Evolutionary conservation across 768 basidiomycete genomes (phyloP), one percentile per base, ranked within the genome.

Genomic region (Agaricus sinodeliciosus): DNA sequence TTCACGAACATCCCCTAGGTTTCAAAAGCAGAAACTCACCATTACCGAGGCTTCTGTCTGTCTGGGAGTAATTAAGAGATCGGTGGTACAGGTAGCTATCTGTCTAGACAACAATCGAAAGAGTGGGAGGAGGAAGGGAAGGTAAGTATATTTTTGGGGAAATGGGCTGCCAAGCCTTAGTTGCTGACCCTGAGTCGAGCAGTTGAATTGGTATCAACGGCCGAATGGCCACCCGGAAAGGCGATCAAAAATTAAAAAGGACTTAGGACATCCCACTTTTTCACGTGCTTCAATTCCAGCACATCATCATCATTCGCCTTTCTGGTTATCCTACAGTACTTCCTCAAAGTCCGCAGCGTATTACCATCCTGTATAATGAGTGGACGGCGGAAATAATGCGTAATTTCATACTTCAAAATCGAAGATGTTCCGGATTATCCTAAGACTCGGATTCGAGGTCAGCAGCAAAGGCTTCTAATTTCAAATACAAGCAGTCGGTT

Each of bases 11-110:
- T 5, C 8, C 1, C 22, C 31, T 18, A 48, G 44, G 18, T 46
- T 47, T 28, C 26, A 54, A 13, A 27, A 36, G 39, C 18, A 13
- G n/a, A 22, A 4, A 51, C 56, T 37, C 15, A 61, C 64, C 65
- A 64, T 66, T 19, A 43, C 42, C 3, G 25, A 31, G 7, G 31
- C 31, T 31, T 7, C n/a, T n/a, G n/a, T 31, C 8, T 31, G 7
- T 31, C 2, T 1, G 11, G 11, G 11, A 2, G 31, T 22, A 22
- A 31, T 31, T 31, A 31, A 31, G 22, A 31, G 31, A 11, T 31
- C 31, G 31, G 31, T 31, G 31, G 31, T 28, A n/a, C n/a, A n/a
- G n/a, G n/a, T 22, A 3, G 22, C 22, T 22, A 2, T 22, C 22
- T 3, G 22, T 22, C n/a, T n/a, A n/a, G n/a, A 22, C 2, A 3